Conservation (phyloP, 2,329 filamentous ascomycete genomes). For the Rhynchosporium agropyri region DNA sequence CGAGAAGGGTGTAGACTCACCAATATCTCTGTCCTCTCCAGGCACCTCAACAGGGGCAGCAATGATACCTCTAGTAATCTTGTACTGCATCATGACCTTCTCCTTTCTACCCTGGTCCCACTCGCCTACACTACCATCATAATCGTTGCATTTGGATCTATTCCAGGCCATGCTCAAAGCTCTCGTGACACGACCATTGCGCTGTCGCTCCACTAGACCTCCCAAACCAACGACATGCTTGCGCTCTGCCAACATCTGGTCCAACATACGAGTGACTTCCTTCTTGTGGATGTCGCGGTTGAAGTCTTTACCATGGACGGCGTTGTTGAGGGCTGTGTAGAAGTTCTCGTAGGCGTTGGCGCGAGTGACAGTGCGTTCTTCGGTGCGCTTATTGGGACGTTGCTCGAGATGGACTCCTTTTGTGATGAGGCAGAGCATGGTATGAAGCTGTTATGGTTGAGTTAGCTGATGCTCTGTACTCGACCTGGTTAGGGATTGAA, state of each 20-base stretch:
- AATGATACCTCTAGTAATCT: constrained; percentile 11
- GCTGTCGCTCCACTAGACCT: constrained; percentile 36
- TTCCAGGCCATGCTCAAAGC: constrained; percentile 37
- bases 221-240: constrained; percentile 34
- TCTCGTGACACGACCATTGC: constrained; percentile 36
- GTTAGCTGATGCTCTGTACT: background rate
- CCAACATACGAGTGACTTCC: constrained; percentile 40
- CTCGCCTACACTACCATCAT: constrained; percentile 34
- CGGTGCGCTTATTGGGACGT: constrained; percentile 30
- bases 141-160: constrained; percentile 29
- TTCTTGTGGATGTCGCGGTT: constrained; percentile 32
- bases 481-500: background rate
- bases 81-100: constrained; percentile 20
- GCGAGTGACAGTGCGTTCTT: constrained; percentile 8
- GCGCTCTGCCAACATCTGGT: constrained; percentile 31
- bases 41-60: background rate
- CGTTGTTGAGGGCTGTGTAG: constrained; percentile 40
- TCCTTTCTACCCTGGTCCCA: constrained; percentile 32
- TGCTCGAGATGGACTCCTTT: constrained; percentile 31
- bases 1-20: background rate
- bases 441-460: constrained; percentile 25
- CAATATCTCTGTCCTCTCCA: background rate
- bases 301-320: constrained; percentile 35
- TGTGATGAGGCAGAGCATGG: constrained; percentile 40
- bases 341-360: constrained; percentile 34